These are phyloP conservation scores for Grosmannia huntii DNA, from an alignment of 2,329 filamentous ascomycete genomes.

Conservation along the genomic window DNA sequence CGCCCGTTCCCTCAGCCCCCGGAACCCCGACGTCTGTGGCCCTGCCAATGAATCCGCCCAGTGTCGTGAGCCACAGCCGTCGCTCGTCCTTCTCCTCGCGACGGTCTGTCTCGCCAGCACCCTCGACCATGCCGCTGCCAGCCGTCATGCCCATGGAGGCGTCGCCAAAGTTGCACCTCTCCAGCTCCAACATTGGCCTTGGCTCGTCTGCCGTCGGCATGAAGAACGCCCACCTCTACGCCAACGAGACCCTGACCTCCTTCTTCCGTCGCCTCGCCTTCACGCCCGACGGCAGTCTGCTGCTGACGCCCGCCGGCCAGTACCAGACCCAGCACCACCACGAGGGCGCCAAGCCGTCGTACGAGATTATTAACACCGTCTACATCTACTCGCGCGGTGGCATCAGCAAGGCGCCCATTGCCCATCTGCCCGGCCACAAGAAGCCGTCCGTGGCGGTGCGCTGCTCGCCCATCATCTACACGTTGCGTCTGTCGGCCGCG, in stretches of 20 bases:
- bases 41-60: conserved; percentile 90
- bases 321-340: conserved; percentile 70
- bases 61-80: conserved; percentile 76
- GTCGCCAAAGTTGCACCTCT: conserved; percentile 63
- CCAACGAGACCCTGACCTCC: conserved; percentile 91
- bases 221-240: conserved; percentile 82
- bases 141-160: conserved; percentile 90
- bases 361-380: conserved; percentile 91
- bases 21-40: conserved; percentile 84
- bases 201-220: conserved; percentile 40
- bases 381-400: conserved; percentile 96
- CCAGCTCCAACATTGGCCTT: conserved; percentile 15
- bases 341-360: conserved; percentile 54
- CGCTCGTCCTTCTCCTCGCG: conserved; percentile 87
- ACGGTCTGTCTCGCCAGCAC: conserved; percentile 83
- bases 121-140: conserved; percentile 80
- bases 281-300: conserved; percentile 83
- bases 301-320: conserved; percentile 90
- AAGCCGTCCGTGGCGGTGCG: conserved; percentile 94
- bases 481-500: conserved; percentile 46
- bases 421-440: conserved; percentile 91
- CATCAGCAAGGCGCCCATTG: conserved; percentile 91
- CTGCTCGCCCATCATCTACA: conserved; percentile 85
- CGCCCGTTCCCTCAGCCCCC: conserved; percentile 79
- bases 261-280: conserved; percentile 94